Conservation (phyloP, 345 rosid species). For the Cardamine resedifolia region DNA sequence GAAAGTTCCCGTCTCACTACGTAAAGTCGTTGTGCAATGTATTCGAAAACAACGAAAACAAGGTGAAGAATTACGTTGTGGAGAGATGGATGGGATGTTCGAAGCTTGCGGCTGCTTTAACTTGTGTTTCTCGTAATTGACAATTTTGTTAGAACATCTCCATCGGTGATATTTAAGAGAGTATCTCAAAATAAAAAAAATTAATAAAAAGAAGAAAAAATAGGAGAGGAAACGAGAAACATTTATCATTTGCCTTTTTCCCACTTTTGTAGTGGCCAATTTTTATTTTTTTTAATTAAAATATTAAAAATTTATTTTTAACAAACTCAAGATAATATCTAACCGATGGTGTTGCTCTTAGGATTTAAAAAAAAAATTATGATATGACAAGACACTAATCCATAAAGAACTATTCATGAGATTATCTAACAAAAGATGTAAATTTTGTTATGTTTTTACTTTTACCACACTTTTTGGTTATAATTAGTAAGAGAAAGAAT, state of each 20-base stretch:
- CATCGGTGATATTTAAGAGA: too few species aligned
- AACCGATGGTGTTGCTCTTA: too few species aligned
- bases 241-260: too few species aligned
- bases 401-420: not conserved
- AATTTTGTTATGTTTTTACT: not conserved
- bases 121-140: constrained; percentile 20
- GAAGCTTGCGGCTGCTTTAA: not conserved
- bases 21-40: constrained; percentile 26
- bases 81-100: constrained; percentile 11
- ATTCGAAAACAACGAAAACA: constrained; percentile 7
- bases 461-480: not conserved
- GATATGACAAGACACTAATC: not conserved
- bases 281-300: too few species aligned
- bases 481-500: not conserved
- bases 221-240: too few species aligned
- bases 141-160: too few species aligned
- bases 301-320: too few species aligned
- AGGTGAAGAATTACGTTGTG: constrained; percentile 14
- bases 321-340: too few species aligned
- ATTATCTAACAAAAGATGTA: not conserved
- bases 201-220: too few species aligned
- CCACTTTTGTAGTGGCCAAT: too few species aligned
- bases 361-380: not conserved
- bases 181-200: too few species aligned
- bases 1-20: constrained; percentile 6